Evolutionary conservation across 805 yeast genomes (phyloP).

Genomic region (Cyberlindnera saturnus): DNA sequence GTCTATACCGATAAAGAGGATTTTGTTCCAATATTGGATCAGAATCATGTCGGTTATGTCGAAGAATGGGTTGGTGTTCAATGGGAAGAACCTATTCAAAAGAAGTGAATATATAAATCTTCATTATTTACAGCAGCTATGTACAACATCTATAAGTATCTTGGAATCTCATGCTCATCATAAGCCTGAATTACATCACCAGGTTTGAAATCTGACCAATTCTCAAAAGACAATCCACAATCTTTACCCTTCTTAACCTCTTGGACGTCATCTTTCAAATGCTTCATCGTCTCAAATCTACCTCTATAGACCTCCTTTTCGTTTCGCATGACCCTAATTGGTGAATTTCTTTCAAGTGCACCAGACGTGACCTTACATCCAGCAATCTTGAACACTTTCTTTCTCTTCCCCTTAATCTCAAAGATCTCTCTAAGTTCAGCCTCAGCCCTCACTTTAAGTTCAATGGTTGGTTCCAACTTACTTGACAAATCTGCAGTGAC

Average conservation of each 20-base stretch:
- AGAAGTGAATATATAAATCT: background rate
- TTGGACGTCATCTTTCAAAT: slow-evolving; percentile 69
- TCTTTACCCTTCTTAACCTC: slow-evolving; percentile 83
- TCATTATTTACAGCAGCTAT: slow-evolving; percentile 5
- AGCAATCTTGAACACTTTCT: slow-evolving; percentile 59
- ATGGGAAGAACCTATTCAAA: slow-evolving; percentile 53
- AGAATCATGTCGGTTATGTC: slow-evolving; percentile 66
- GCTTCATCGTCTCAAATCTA: slow-evolving; percentile 64
- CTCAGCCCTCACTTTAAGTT: slow-evolving; percentile 59
- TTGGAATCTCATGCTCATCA: slow-evolving; percentile 57
- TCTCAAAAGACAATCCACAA: slow-evolving; percentile 75
- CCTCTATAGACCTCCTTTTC: slow-evolving; percentile 51
- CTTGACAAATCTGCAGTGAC: slow-evolving; percentile 61
- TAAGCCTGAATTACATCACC: slow-evolving; percentile 75
- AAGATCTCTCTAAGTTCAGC: slow-evolving; percentile 69
- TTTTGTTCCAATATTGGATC: slow-evolving; percentile 50
- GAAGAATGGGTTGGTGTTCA: slow-evolving; percentile 82
- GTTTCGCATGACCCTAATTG: slow-evolving; percentile 51
- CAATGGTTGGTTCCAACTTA: slow-evolving; percentile 58
- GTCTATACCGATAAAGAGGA: slow-evolving; percentile 75
- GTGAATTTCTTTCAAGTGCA: slow-evolving; percentile 49
- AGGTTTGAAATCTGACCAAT: slow-evolving; percentile 60
- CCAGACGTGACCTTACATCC: slow-evolving; percentile 84
- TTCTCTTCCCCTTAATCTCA: slow-evolving; percentile 53
- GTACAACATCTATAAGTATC: slow-evolving; percentile 30